phyloP scores from a whole-genome alignment of 495 filamentous ascomycete genomes.

The Trichodelitschia bisporula region DNA sequence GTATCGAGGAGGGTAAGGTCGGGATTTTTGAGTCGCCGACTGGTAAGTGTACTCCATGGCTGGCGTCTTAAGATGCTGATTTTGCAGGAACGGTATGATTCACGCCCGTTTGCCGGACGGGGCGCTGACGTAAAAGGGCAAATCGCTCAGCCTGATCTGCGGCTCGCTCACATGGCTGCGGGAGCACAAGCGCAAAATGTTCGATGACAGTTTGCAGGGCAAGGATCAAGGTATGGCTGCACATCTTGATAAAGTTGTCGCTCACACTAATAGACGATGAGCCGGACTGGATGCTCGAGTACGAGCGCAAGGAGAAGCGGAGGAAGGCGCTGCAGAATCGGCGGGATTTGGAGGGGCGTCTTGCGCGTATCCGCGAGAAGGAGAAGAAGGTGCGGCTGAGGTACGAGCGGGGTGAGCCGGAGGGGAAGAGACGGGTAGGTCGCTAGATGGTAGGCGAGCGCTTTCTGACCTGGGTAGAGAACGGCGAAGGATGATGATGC shows the following conservation, averaged over 20 bases:
- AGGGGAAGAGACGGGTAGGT: slow-evolving; percentile 21
- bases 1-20: slow-evolving; percentile 54
- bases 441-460: background rate
- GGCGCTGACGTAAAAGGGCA: slow-evolving; percentile 40
- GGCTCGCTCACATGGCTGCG: slow-evolving; percentile 82
- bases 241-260: background rate
- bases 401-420: slow-evolving; percentile 20
- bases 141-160: slow-evolving; percentile 90
- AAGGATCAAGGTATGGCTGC: slow-evolving; percentile 7
- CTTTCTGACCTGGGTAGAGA: slow-evolving; percentile 9
- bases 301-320: slow-evolving; percentile 38
- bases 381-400: slow-evolving; percentile 35
- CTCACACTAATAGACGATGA: slow-evolving; percentile 34
- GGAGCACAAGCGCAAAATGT: slow-evolving; percentile 44
- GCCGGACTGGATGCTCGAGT: slow-evolving; percentile 74
- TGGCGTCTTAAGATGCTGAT: background rate
- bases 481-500: slow-evolving; percentile 13
- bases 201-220: slow-evolving; percentile 26
- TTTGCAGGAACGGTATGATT: slow-evolving; percentile 14
- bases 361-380: slow-evolving; percentile 40
- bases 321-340: slow-evolving; percentile 37
- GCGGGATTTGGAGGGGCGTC: slow-evolving; percentile 42
- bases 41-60: slow-evolving; percentile 19
- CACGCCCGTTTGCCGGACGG: background rate
- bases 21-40: slow-evolving; percentile 92